Percentiles rank a stretch among this genome's conserved stretches.
Evolutionary conservation across 352 stramenopile genomes (phyloP).

Genomic region (Globisporangium spinosum): DNA sequence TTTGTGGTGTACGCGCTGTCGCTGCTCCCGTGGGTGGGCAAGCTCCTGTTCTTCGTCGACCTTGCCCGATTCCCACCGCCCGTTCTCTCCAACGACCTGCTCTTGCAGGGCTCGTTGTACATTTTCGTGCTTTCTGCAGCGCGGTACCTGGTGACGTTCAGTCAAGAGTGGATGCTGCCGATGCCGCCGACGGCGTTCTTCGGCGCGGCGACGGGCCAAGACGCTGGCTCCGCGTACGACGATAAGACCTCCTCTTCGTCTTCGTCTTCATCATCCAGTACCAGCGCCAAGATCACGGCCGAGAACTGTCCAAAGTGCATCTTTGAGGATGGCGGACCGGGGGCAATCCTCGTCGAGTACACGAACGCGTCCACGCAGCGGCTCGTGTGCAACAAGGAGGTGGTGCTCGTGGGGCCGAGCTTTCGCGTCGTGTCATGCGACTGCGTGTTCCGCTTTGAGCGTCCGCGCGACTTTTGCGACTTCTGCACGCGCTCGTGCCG

Average conservation of each 20-base stretch:
- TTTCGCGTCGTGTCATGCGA: constrained; percentile 85
- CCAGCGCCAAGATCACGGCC: constrained; percentile 44
- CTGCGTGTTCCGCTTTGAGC: constrained; percentile 73
- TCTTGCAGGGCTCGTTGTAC: constrained; percentile 40
- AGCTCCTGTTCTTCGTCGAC: constrained; percentile 54
- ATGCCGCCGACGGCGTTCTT: constrained; percentile 77
- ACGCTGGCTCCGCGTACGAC: constrained; percentile 38
- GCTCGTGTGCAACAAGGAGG: constrained; percentile 35
- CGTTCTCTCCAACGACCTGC: constrained; percentile 38
- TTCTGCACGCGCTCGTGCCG: constrained; percentile 77
- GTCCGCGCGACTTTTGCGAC: constrained; percentile 56
- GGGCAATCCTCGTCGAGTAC: constrained; percentile 72
- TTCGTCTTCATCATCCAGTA: constrained; percentile 8
- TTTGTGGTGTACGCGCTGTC: constrained; percentile 56
- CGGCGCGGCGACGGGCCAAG: constrained; percentile 42
- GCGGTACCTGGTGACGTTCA: constrained; percentile 42
- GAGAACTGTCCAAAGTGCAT: constrained; percentile 81
- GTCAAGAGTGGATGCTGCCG: constrained; percentile 57
- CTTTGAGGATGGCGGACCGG: constrained; percentile 73
- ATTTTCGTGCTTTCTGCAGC: constrained; percentile 37
- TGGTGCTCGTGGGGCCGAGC: constrained; percentile 64
- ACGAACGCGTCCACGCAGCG: constrained; percentile 43
- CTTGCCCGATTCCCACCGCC: constrained; percentile 38
- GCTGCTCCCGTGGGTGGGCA: constrained; percentile 56
- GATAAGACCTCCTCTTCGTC: constrained; percentile 15